Conservation (phyloP, 192 early-diverging fungal species). For the Coemansia sp. region DNA sequence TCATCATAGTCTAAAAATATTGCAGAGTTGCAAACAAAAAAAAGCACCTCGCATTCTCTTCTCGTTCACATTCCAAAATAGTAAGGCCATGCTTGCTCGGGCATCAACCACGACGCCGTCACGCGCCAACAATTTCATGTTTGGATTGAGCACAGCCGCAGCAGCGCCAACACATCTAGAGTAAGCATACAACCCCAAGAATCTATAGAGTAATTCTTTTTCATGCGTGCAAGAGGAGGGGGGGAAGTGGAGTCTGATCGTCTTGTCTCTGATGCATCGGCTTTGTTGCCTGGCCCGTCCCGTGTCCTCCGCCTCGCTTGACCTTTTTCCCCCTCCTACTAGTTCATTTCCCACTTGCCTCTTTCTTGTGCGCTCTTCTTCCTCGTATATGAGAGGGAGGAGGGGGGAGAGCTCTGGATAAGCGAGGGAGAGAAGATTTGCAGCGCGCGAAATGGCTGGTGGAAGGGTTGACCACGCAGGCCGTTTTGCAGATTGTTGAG, state of each 20-base stretch:
- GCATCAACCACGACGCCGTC: constrained; percentile 4
- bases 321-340: not conserved
- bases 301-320: not conserved
- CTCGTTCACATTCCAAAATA: not conserved
- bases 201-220: too few species aligned
- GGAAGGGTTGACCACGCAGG: not conserved
- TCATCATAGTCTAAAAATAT: too few species aligned
- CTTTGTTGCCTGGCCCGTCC: not conserved
- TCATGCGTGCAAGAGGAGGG: too few species aligned
- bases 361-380: not conserved
- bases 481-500: constrained; percentile 1
- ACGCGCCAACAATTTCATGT: constrained; percentile 2
- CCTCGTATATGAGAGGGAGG: not conserved
- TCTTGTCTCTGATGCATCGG: constrained; percentile 2
- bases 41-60: too few species aligned
- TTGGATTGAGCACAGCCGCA: not conserved
- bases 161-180: not conserved
- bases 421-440: too few species aligned
- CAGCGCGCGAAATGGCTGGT: constrained; percentile 9
- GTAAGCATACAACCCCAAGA: not conserved
- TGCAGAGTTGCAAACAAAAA: too few species aligned
- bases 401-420: not conserved
- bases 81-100: not conserved
- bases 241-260: constrained; percentile 1
- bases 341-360: constrained; percentile 4